Evolutionary conservation across 2,329 filamentous ascomycete genomes (phyloP), one percentile per base, ranked within the genome.

Genomic region (Aspergillus latus): DNA sequence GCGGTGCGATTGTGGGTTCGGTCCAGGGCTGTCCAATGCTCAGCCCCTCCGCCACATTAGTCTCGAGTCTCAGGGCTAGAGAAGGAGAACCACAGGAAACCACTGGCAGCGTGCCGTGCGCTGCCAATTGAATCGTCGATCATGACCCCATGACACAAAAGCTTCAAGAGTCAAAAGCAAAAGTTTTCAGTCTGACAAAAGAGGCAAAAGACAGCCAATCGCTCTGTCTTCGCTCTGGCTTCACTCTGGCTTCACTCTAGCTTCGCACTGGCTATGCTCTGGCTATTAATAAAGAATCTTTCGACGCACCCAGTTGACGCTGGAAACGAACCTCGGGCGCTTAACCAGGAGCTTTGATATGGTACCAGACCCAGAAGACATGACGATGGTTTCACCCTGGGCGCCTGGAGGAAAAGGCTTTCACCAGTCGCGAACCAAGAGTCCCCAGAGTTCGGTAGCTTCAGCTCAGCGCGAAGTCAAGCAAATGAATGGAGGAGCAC

Each of bases 301-400:
- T 56, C 7, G 47, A 55, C 28, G 46, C 30, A 15, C 28, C 21
- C 10, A 3, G 34, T 10, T 10, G 34, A 11, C 34, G 34, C 34
- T 37, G 7, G 40, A 39, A 42, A 37, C 16, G 30, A 49, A 39
- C 21, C 21, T 21, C 21, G 21, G 51, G 62, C 60, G 60, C 58
- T 57, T 64, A 64, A 49, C 45, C 56, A 54, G 15, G 39, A 42
- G 39, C 28, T 37, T 21, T 58, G 59, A 63, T 62, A 62, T 60
- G 61, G 54, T 63, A 62, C 57, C 62, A 45, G 56, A 30, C 32
- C n/a, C 21, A n/a, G 28, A 28, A 29, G 40, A 28, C 9, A 21
- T 21, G 21, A 21, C 29, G 13, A 29, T 30, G 28, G 54, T 47
- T 51, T 56, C 48, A 51, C n/a, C 4, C 42, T 34, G 8, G 21